phyloP scores from a whole-genome alignment of 202 grass and related monocot species.

The Setaria italica region DNA sequence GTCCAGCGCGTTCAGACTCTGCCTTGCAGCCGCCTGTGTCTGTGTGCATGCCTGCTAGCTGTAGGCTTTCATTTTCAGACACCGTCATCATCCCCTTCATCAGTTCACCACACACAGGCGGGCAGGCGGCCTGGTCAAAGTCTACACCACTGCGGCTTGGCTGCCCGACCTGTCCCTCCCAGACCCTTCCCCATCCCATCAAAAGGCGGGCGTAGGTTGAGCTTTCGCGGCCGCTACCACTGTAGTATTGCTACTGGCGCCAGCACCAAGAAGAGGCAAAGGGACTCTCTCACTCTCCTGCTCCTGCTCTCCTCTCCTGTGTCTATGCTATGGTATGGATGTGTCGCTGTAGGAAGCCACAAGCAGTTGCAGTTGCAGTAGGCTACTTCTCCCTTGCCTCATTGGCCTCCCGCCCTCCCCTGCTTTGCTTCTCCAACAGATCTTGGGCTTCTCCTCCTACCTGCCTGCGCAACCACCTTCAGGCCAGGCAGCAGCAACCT shows the following conservation, averaged over 20 bases:
- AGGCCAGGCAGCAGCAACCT: conserved; percentile 35
- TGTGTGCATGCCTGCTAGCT: too few relatives aligned
- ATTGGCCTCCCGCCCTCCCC: neutral
- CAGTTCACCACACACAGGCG: too few relatives aligned
- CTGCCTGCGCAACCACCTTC: neutral
- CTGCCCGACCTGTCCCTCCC: too few relatives aligned
- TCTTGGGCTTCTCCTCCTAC: conserved; percentile 22
- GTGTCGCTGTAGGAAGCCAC: conserved; percentile 34
- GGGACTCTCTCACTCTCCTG: neutral
- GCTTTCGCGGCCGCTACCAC: too few relatives aligned
- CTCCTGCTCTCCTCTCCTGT: neutral
- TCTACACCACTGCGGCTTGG: too few relatives aligned
- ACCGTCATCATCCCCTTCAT: too few relatives aligned
- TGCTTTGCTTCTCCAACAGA: conserved; percentile 3
- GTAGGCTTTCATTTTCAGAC: too few relatives aligned
- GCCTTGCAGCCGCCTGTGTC: too few relatives aligned
- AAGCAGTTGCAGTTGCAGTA: conserved; percentile 23
- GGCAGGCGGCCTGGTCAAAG: too few relatives aligned
- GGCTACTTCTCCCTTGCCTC: neutral
- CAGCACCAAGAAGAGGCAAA: conserved; percentile 3
- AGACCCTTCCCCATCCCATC: too few relatives aligned
- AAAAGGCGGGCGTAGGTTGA: too few relatives aligned
- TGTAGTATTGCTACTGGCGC: neutral
- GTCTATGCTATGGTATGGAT: neutral
- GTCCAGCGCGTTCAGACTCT: too few relatives aligned